A percentile compares a stretch with the other conserved stretches of the same genome.
These are phyloP conservation scores for Boletellus deceptivus DNA, from an alignment of 1,284 basidiomycete species.

Conservation along the genomic window DNA sequence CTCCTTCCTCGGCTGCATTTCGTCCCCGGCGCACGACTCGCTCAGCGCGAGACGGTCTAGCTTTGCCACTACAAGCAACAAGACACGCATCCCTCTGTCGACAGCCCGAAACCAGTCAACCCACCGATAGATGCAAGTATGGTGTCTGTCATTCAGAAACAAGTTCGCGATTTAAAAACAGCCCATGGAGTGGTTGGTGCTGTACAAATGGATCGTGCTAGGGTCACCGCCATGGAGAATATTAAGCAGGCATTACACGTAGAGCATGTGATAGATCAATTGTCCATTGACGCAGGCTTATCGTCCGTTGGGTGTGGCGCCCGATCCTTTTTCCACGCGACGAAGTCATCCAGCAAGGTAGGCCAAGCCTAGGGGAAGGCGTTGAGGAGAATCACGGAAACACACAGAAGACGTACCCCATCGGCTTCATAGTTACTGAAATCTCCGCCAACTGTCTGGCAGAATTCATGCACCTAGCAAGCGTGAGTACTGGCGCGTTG, in stretches of 20 bases:
- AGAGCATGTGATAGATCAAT: constrained; percentile 11
- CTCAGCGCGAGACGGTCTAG: too few species aligned
- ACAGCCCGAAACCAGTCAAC: background rate
- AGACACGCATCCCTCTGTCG: too few species aligned
- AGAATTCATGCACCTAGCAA: constrained; percentile 69
- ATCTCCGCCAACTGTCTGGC: constrained; percentile 55
- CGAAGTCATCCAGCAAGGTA: constrained; percentile 73
- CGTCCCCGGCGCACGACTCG: constrained; percentile 4
- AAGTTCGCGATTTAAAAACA: background rate
- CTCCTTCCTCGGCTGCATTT: constrained; percentile 18
- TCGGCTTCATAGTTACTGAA: constrained; percentile 68
- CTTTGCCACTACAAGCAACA: too few species aligned
- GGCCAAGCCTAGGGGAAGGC: constrained; percentile 67
- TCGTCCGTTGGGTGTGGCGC: constrained; percentile 4
- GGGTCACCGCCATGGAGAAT: constrained; percentile 5
- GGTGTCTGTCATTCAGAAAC: background rate
- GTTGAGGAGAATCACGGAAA: constrained; percentile 7
- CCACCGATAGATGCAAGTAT: background rate
- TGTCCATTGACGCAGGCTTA: constrained; percentile 1
- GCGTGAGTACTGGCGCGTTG: constrained; percentile 5
- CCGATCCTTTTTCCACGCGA: constrained; percentile 53
- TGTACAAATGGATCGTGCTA: constrained; percentile 13
- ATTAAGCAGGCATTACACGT: constrained; percentile 18
- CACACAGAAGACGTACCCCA: constrained; percentile 43
- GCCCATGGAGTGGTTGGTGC: background rate